Evolutionary conservation across 1,284 basidiomycete genomes (phyloP).

Genomic region (Gomphus bonarii): DNA sequence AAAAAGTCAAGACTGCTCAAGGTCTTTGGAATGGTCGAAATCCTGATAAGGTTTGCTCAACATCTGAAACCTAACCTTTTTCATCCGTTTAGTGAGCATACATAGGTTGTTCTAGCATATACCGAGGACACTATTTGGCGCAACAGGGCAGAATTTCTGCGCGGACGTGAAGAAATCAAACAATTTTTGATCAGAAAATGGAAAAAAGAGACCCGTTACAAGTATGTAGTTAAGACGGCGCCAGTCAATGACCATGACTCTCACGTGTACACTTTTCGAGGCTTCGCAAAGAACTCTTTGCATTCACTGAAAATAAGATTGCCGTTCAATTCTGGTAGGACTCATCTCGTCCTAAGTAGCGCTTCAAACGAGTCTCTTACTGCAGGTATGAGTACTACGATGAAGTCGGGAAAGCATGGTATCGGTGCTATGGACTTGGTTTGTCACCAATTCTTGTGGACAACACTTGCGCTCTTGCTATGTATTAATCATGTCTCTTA

Average conservation of each 20-base stretch:
- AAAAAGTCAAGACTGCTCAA: conserved; percentile 27
- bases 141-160: conserved; percentile 44
- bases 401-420: conserved; percentile 34
- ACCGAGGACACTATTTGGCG: conserved; percentile 49
- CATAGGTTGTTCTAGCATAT: conserved; percentile 34
- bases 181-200: conserved; percentile 46
- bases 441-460: conserved; percentile 18
- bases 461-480: conserved; percentile 1
- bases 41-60: conserved; percentile 5
- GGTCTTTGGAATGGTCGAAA: conserved; percentile 24
- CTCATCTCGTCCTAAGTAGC: neutral
- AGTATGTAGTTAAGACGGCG: conserved; percentile 1
- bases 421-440: conserved; percentile 43
- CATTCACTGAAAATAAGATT: conserved; percentile 47
- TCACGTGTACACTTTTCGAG: conserved; percentile 12
- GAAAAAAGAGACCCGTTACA: conserved; percentile 35
- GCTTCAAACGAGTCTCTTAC: conserved; percentile 9
- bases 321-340: conserved; percentile 32
- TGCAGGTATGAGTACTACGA: conserved; percentile 51
- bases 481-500: neutral
- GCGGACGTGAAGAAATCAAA: conserved; percentile 37
- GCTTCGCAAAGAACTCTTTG: conserved; percentile 47
- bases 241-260: neutral
- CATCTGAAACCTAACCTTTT: neutral
- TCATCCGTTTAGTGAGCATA: neutral